Percentiles rank a stretch among this genome's conserved stretches.
phyloP scores from a whole-genome alignment of 2,329 filamentous ascomycete species.

The Pleomassaria siparia region DNA sequence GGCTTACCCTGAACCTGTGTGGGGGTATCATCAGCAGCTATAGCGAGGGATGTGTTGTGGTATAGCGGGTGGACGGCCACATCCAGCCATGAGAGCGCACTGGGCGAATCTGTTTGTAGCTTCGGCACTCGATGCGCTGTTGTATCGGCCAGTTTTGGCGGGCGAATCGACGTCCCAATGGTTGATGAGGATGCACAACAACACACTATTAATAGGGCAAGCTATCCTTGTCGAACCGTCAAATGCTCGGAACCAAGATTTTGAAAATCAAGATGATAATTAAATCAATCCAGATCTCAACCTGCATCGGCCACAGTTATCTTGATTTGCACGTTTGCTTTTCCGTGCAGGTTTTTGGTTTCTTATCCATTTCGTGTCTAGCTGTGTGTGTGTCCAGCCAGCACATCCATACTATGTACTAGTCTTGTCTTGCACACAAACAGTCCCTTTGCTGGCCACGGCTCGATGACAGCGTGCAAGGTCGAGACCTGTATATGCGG shows the following conservation, averaged over 20 bases:
- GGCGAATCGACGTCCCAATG: background rate
- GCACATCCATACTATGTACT: too few species aligned
- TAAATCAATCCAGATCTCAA: too few species aligned
- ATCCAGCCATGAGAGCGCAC: background rate
- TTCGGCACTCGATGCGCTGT: background rate
- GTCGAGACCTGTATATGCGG: too few species aligned
- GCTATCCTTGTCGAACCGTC: background rate
- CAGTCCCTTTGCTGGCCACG: too few species aligned
- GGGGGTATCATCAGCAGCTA: background rate
- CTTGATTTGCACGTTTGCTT: too few species aligned
- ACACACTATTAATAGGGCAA: background rate
- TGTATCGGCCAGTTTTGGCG: background rate
- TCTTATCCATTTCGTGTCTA: too few species aligned
- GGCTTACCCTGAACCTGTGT: background rate
- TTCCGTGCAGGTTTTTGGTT: too few species aligned
- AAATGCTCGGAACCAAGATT: background rate
- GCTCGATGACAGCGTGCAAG: too few species aligned
- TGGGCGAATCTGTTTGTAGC: background rate
- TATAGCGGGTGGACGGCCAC: background rate
- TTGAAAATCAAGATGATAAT: too few species aligned
- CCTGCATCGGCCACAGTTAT: too few species aligned
- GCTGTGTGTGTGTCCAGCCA: too few species aligned
- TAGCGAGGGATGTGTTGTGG: background rate
- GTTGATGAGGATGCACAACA: conserved; percentile 1
- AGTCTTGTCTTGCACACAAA: too few species aligned